A percentile compares a stretch with the other conserved stretches of the same genome.
Evolutionary conservation across 441 rosid species (phyloP).

Genomic region (Erysimum cheiri): DNA sequence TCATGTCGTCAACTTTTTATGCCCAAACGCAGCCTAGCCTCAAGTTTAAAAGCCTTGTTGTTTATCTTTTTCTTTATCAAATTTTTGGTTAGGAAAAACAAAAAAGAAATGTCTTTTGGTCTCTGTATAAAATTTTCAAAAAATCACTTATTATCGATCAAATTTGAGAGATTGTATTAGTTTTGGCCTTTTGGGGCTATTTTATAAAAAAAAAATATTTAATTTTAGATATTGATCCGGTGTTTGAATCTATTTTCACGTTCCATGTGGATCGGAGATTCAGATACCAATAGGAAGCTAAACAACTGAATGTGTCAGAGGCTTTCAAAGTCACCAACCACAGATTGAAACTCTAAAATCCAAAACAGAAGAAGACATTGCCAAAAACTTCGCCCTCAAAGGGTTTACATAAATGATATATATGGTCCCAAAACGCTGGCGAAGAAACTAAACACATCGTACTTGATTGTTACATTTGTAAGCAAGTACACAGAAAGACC

Average conservation of each 20-base stretch:
- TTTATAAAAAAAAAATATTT: no score
- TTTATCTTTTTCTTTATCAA: no score
- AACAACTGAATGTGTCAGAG: not conserved
- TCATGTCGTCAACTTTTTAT: no score
- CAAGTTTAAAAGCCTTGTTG: no score
- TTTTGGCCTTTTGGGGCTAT: no score
- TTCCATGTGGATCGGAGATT: not conserved
- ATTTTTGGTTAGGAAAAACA: no score
- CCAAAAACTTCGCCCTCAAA: slow-evolving; percentile 32
- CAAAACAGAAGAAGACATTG: slow-evolving; percentile 15
- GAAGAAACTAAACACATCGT: slow-evolving; percentile 31
- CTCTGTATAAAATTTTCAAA: no score
- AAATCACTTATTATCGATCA: no score
- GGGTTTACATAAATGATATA: slow-evolving; percentile 24
- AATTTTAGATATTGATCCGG: no score
- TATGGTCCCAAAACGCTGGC: slow-evolving; percentile 34
- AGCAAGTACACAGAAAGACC: slow-evolving; percentile 31
- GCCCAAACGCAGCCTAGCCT: no score
- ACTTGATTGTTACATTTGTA: slow-evolving; percentile 35
- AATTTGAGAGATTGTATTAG: no score
- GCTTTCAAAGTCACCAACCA: not conserved
- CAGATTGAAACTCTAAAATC: not conserved
- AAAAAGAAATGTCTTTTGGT: no score
- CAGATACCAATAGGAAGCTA: not conserved
- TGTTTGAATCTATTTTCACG: not conserved